Evolutionary conservation across 1,139 yeast genomes (phyloP).

Genomic region (Diutina scorzettiae): DNA sequence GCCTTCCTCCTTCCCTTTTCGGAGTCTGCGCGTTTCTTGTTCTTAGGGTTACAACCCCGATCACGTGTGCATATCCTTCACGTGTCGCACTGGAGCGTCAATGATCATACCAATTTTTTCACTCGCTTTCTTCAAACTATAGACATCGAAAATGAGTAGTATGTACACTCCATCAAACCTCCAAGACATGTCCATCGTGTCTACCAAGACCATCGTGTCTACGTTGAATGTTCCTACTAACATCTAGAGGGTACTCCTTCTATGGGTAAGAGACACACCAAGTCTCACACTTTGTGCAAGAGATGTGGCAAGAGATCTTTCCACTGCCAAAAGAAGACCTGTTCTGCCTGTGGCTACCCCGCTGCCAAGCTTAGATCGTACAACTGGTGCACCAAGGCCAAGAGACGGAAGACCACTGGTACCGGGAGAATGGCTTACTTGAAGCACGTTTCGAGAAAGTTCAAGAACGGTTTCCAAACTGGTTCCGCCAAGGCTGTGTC

Average conservation of each 20-base stretch:
- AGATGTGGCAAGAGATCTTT: conserved; percentile 99
- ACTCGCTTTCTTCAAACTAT: conserved; percentile 4
- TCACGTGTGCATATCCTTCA: not conserved
- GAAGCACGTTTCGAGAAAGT: conserved; percentile 94
- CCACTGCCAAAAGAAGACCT: conserved; percentile 99
- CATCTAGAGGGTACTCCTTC: conserved; percentile 97
- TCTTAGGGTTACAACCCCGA: not conserved
- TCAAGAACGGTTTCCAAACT: conserved; percentile 98
- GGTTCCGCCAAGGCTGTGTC: conserved; percentile 46
- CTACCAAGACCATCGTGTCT: not conserved
- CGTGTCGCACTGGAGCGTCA: not conserved
- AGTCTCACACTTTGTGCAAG: conserved; percentile 98
- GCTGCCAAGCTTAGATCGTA: conserved; percentile 96
- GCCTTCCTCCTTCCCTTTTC: too few relatives aligned
- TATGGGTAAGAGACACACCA: conserved; percentile 99
- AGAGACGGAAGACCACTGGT: conserved; percentile 99
- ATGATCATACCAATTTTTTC: not conserved
- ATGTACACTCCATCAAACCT: not conserved
- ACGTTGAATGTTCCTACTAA: conserved; percentile 14
- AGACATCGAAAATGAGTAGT: conserved; percentile 6
- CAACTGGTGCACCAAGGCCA: conserved; percentile 99
- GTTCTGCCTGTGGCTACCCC: conserved; percentile 99
- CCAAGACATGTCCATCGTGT: not conserved
- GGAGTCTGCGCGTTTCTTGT: not conserved
- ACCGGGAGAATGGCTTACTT: conserved; percentile 99